Evolutionary conservation across 2,329 filamentous ascomycete genomes (phyloP), one percentile per base, ranked within the genome.

Genomic region (Neofusicoccum ribis): DNA sequence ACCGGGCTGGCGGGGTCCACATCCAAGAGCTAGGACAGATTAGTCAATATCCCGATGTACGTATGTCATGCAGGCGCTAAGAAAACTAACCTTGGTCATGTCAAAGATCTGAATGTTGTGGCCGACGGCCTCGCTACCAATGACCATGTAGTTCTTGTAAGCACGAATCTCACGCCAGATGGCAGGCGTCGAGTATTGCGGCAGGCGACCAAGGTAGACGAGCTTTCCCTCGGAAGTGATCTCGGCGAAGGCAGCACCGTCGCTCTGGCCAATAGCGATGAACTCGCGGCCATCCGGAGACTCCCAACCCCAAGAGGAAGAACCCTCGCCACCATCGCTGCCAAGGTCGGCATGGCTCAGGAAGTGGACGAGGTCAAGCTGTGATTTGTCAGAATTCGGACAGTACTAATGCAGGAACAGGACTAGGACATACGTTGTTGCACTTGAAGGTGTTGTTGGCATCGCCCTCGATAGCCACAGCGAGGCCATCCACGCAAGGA

Each of bases 51-150:
- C 27, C 44, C 39, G 36, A 31, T 5, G 27, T 36, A 23, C 34
- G 12, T 3, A 41, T 37, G 20, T 31, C 15, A 63, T 58, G 34
- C 64, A 70, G 68, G 66, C 20, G 34, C 34, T n/a, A 17, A 3
- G 17, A 39, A 6, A 1, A 46, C 49, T 44, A 14, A 63, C 60
- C 60, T 82, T 87, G 70, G 79, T 82, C 83, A 88, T 82, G 74
- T 89, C 86, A 70, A 89, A 89, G 74, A 88, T 82, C 74, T 88
- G 86, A 52, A 89, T 82, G 39, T 84, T 83, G 73, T 88, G 86
- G 69, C 79, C 70, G 64, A 59, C 64, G 47, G 75, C 75, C 63
- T 77, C 76, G 34, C 49, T 56, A 17, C 80, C 80, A 59, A 82
- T 80, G 66, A 81, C 74, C 72, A 80, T 76, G 66, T 78, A 76